Percentiles rank a stretch among this genome's conserved stretches.
Conservation (phyloP, 2,329 filamentous ascomycete genomes). For the Microdochium nivale region DNA sequence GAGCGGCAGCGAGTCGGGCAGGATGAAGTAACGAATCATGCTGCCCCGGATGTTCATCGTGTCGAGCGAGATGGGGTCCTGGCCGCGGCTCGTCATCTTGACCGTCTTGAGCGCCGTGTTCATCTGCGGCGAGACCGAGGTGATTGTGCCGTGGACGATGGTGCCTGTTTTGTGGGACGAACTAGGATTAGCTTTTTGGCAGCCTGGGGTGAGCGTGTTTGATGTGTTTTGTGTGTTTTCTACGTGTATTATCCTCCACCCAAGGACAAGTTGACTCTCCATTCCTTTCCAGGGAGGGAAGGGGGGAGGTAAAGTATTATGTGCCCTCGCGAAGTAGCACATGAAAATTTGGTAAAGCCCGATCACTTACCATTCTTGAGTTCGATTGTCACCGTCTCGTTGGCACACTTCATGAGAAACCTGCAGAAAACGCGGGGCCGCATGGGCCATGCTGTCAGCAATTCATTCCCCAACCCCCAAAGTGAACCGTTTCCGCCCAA, state of each 20-base stretch:
- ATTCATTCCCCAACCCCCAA: constrained; percentile 38
- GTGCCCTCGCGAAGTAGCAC: neutral
- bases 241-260: too few species aligned
- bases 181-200: neutral
- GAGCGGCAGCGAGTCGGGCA: constrained; percentile 88
- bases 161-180: constrained; percentile 51
- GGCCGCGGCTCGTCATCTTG: constrained; percentile 88
- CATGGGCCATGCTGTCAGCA: constrained; percentile 21
- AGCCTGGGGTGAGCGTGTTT: too few species aligned
- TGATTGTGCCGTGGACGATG: constrained; percentile 93
- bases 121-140: constrained; percentile 95
- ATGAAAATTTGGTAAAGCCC: constrained; percentile 1
- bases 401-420: constrained; percentile 98
- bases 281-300: constrained; percentile 2
- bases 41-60: constrained; percentile 95
- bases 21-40: constrained; percentile 88
- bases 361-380: constrained; percentile 78
- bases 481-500: too few species aligned
- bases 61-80: constrained; percentile 81
- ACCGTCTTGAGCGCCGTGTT: constrained; percentile 93
- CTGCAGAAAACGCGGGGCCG: constrained; percentile 47
- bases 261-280: too few species aligned
- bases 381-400: constrained; percentile 97
- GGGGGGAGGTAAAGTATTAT: constrained; percentile 3
- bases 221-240: neutral